Conservation (phyloP, 352 stramenopile species). For the Pythium plurisporium region DNA sequence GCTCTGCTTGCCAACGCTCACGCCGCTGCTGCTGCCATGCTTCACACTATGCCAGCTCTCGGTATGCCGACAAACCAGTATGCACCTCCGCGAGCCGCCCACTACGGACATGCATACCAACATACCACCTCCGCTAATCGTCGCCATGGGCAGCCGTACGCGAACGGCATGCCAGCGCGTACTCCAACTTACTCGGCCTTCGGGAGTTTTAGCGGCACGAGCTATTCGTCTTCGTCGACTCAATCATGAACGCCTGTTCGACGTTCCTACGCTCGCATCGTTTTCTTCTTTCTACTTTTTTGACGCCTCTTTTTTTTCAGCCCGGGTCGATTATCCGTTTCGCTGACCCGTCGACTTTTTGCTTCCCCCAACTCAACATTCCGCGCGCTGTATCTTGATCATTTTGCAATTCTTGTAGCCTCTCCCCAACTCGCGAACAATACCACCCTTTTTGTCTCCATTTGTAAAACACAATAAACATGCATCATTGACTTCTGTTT, state of each 20-base stretch:
- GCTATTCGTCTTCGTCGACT: constrained; percentile 6
- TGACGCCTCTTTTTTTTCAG: not conserved
- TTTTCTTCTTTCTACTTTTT: constrained; percentile 2
- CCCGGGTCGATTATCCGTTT: not conserved
- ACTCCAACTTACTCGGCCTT: not conserved
- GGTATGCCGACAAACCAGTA: constrained; percentile 5
- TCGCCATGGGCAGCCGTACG: constrained; percentile 2
- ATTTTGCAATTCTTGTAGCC: constrained; percentile 23
- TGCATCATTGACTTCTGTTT: not conserved
- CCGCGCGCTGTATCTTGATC: constrained; percentile 8
- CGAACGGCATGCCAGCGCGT: not conserved
- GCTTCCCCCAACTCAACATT: not conserved
- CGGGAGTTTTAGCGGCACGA: constrained; percentile 8
- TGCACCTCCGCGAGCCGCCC: not conserved
- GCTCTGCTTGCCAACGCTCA: constrained; percentile 22
- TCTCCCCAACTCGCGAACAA: not conserved
- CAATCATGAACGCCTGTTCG: not conserved
- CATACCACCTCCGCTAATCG: not conserved
- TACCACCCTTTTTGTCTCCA: constrained; percentile 1
- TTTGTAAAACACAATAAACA: constrained; percentile 24
- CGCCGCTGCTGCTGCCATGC: constrained; percentile 20
- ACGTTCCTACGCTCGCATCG: not conserved
- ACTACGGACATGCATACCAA: constrained; percentile 4
- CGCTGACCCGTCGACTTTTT: constrained; percentile 8
- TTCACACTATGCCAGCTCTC: constrained; percentile 17